phyloP scores from a whole-genome alignment of 176 grass and related monocot species.

The Musa troglodytarum region DNA sequence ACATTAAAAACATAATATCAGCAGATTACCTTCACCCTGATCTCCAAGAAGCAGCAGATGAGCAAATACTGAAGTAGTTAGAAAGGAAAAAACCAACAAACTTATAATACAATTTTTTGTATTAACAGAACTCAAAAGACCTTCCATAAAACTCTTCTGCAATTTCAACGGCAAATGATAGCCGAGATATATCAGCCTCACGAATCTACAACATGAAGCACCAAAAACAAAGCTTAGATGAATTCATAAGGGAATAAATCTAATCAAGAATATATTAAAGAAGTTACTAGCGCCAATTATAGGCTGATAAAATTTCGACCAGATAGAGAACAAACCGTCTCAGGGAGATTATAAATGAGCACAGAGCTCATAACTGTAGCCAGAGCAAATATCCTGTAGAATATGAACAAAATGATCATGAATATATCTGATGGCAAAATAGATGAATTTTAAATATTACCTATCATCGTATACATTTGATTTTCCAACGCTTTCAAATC shows the following conservation, averaged over 20 bases:
- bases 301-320: constrained; percentile 12
- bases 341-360: constrained; percentile 92
- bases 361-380: constrained; percentile 88
- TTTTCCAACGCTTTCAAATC: constrained; percentile 93
- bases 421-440: not conserved
- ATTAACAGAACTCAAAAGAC: constrained; percentile 22
- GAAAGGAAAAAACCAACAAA: constrained; percentile 14
- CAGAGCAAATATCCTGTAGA: constrained; percentile 79
- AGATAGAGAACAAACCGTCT: constrained; percentile 54
- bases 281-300: constrained; percentile 1
- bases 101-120: constrained; percentile 11
- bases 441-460: constrained; percentile 24
- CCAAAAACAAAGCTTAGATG: constrained; percentile 34
- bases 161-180: constrained; percentile 94
- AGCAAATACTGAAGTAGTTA: constrained; percentile 8
- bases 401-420: not conserved
- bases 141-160: constrained; percentile 95
- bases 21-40: constrained; percentile 81
- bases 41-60: constrained; percentile 20
- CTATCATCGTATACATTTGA: constrained; percentile 99
- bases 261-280: not conserved
- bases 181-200: constrained; percentile 85
- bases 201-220: constrained; percentile 54
- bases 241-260: constrained; percentile 27
- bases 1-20: not conserved